Evolutionary conservation across 2,329 filamentous ascomycete species (phyloP), one percentile per base, ranked within the genome.

Genomic region (Alternaria sp.): DNA sequence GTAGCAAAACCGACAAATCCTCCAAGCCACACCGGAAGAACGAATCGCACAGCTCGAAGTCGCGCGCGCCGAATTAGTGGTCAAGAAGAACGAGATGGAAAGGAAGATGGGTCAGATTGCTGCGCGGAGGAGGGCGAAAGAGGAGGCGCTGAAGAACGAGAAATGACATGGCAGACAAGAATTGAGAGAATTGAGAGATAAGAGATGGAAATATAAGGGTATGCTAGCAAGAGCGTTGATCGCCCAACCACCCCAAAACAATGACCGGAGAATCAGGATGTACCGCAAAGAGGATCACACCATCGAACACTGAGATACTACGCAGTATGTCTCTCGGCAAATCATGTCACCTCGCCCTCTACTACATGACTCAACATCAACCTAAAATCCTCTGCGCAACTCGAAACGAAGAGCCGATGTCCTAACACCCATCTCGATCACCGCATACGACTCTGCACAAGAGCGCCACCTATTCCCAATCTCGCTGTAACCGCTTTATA

Each of bases 21-120:
- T 80, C 28, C 80, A 87, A 76, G 79, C 84, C 6, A 82, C 83
- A 0, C 79, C 84, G 0, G 82, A 85, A 44, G 86, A 89, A 54
- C 83, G 82, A 68, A 85, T 89, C 25, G 78, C 81, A n/a, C 80
- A 83, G 50, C 81, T 90, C 20, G 82, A 87, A 65, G 72, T 75
- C 48, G 80, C 81, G 54, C 82, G 84, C 45, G 78, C 81, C n/a
- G 81, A 81, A 34, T 74, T 89, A 14, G 72, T 85, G 2, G 70
- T 75, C 7, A 86, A 85, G 70, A 85, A 81, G 72, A 78, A 79
- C 7, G 84, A 83, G 50, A 70, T 90, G 53, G 84, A 89, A 72
- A 81, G 76, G 64, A 89, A 89, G 72, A 83, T 89, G 54, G 79
- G 65, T 6, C 59, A 52, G 14, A 69, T 76, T 20, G 46, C 59